phyloP scores from a whole-genome alignment of 2,329 filamentous ascomycete species.

The Penicillium expansum region DNA sequence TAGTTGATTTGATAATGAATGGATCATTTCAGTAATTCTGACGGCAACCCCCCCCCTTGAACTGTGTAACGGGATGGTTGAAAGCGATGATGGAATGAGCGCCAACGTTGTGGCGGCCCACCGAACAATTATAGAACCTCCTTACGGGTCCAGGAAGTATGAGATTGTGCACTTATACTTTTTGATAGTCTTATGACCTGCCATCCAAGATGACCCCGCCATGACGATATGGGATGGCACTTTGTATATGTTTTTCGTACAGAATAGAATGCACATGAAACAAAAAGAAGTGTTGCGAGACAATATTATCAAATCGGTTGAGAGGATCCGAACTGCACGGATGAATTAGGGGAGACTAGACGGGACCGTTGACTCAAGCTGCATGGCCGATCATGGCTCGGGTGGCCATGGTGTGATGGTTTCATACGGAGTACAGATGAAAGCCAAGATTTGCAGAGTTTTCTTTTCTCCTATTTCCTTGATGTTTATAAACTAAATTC shows the following conservation, averaged over 20 bases:
- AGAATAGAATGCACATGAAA: background rate
- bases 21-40: background rate
- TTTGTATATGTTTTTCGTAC: background rate
- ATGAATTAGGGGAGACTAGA: slow-evolving; percentile 20
- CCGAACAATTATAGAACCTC: slow-evolving; percentile 3
- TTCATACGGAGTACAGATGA: background rate
- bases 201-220: background rate
- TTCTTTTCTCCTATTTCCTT: slow-evolving; percentile 4
- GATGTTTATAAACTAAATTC: background rate
- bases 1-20: slow-evolving; percentile 4
- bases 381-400: slow-evolving; percentile 18
- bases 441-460: slow-evolving; percentile 10
- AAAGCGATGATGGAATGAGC: background rate
- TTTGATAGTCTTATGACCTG: slow-evolving; percentile 5
- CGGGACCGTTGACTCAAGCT: slow-evolving; percentile 14
- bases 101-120: slow-evolving; percentile 1
- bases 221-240: background rate
- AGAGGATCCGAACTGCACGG: slow-evolving; percentile 19
- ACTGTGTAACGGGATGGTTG: background rate
- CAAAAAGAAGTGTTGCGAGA: background rate
- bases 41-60: background rate
- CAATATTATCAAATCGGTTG: slow-evolving; percentile 9
- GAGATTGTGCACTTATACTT: background rate
- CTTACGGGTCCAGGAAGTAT: background rate
- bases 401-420: slow-evolving; percentile 10